Evolutionary conservation across 2,329 filamentous ascomycete species (phyloP).

Genomic region (Capronia coronata): DNA sequence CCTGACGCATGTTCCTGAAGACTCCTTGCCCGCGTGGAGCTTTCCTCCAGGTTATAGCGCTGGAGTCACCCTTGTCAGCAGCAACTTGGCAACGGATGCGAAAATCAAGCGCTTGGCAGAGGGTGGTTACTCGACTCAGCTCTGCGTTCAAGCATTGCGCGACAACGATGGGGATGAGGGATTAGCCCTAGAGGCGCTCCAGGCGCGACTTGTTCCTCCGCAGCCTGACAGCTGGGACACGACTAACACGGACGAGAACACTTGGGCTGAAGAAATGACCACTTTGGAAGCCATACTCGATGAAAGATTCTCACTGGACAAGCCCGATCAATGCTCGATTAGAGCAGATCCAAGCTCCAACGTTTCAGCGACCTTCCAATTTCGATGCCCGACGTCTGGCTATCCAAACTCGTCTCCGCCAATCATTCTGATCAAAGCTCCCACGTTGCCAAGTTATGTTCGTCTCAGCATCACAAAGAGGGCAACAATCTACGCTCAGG

Average conservation of each 20-base stretch:
- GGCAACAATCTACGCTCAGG: conserved; percentile 63
- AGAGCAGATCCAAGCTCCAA: conserved; percentile 45
- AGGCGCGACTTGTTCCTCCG: conserved; percentile 51
- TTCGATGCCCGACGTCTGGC: conserved; percentile 59
- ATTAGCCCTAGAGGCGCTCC: conserved; percentile 70
- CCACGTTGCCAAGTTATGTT: conserved; percentile 72
- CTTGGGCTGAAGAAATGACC: conserved; percentile 80
- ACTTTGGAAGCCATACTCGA: conserved; percentile 83
- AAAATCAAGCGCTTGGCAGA: conserved; percentile 74
- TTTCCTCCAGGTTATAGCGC: conserved; percentile 87
- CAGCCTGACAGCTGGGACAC: conserved; percentile 6
- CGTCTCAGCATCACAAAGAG: conserved; percentile 79
- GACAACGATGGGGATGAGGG: conserved; percentile 65
- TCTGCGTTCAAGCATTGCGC: conserved; percentile 73
- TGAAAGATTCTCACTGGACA: conserved; percentile 59
- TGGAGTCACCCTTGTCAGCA: conserved; percentile 77
- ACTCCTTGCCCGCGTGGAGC: conserved; percentile 89
- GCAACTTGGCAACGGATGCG: conserved; percentile 71
- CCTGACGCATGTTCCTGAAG: conserved; percentile 91
- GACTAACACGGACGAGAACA: conserved; percentile 36
- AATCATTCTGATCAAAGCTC: conserved; percentile 59
- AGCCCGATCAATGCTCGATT: conserved; percentile 62
- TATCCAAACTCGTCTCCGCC: conserved; percentile 59
- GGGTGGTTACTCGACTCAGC: conserved; percentile 76
- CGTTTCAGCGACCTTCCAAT: conserved; percentile 45